Percentiles rank a stretch among this genome's conserved stretches.
These are phyloP conservation scores for Phytopythium ostracodes DNA, from an alignment of 352 stramenopile species.

Conservation along the genomic window DNA sequence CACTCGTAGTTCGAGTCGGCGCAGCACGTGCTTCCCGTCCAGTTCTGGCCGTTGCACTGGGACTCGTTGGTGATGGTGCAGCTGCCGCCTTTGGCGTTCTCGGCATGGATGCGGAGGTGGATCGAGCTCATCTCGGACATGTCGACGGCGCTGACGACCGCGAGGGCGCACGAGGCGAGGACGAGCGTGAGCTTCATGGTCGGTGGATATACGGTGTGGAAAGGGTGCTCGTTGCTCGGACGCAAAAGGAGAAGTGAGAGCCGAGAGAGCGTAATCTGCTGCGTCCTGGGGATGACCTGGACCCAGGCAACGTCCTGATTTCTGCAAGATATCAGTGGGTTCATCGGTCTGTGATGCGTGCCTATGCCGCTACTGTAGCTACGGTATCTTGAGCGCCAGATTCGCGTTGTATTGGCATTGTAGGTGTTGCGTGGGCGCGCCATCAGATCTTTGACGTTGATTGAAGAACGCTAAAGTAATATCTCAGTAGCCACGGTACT, in stretches of 20 bases:
- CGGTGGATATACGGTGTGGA: neutral
- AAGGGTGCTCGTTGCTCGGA: neutral
- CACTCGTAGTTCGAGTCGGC: slow-evolving; percentile 11
- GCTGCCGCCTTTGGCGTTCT: slow-evolving; percentile 9
- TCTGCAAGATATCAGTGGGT: slow-evolving; percentile 1
- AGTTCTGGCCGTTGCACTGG: slow-evolving; percentile 13
- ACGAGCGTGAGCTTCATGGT: slow-evolving; percentile 10
- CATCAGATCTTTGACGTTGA: too few relatives aligned
- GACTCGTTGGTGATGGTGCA: slow-evolving; percentile 10
- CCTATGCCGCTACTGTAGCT: neutral
- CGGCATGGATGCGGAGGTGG: slow-evolving; percentile 11
- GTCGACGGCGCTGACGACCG: slow-evolving; percentile 7
- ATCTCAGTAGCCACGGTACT: neutral
- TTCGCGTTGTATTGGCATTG: neutral
- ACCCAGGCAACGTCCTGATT: neutral
- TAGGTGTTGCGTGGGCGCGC: neutral
- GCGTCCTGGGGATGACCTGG: too few relatives aligned
- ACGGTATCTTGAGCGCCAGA: neutral
- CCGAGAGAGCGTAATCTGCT: too few relatives aligned
- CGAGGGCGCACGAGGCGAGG: slow-evolving; percentile 1
- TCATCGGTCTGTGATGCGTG: slow-evolving; percentile 3
- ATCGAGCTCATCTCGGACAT: slow-evolving; percentile 9
- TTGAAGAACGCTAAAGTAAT: neutral
- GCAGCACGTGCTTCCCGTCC: slow-evolving; percentile 10
- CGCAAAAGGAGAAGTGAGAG: slow-evolving; percentile 3